Evolutionary conservation across 306 rosid genomes (phyloP).

Genomic region (Sicyos edulis): DNA sequence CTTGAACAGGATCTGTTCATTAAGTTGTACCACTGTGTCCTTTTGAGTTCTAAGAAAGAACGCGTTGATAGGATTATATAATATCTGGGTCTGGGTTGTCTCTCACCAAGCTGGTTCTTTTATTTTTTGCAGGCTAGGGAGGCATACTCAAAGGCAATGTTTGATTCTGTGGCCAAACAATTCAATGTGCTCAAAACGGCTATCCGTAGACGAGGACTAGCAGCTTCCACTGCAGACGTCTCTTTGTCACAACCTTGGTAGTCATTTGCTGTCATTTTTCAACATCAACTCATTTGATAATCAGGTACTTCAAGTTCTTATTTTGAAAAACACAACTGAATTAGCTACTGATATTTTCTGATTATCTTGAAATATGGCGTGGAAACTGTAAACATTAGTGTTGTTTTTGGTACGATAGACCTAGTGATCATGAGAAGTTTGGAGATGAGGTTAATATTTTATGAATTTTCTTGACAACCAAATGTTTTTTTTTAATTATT

Average conservation of each 20-base stretch:
- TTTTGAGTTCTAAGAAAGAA: too few species aligned
- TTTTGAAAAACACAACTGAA: background rate
- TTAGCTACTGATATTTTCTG: background rate
- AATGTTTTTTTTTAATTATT: too few species aligned
- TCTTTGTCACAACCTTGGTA: conserved; percentile 89
- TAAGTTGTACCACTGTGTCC: too few species aligned
- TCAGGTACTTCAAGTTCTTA: conserved; percentile 32
- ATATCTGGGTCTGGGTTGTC: background rate
- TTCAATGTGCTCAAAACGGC: conserved; percentile 81
- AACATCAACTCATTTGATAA: conserved; percentile 24
- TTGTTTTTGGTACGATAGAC: background rate
- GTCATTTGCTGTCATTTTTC: conserved; percentile 28
- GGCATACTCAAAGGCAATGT: conserved; percentile 53
- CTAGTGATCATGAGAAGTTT: too few species aligned
- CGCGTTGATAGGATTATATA: background rate
- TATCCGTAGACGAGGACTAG: conserved; percentile 49
- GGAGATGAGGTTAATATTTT: too few species aligned
- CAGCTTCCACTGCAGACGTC: conserved; percentile 57
- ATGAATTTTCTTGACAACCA: too few species aligned
- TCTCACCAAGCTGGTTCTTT: conserved; percentile 21
- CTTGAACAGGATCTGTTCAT: too few species aligned
- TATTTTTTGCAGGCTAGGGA: conserved; percentile 54
- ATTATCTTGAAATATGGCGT: background rate
- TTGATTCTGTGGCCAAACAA: conserved; percentile 53
- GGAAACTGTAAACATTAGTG: background rate